Percentiles rank a stretch among this genome's conserved stretches.
Evolutionary conservation across 345 rosid genomes (phyloP).

Genomic region (Cardiospermum halicacabum): DNA sequence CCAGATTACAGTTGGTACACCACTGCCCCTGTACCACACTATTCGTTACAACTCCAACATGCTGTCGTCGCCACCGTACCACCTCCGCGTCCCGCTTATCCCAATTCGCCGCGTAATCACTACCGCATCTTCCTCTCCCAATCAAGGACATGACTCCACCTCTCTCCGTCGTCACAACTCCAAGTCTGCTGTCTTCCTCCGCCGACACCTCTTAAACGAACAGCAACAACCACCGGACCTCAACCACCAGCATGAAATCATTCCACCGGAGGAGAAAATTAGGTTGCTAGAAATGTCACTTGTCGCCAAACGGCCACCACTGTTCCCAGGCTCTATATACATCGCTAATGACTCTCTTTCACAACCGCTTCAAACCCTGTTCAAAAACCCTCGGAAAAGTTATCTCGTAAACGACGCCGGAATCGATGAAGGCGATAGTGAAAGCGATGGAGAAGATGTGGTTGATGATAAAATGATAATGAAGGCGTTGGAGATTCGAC

Average conservation of each 20-base stretch:
- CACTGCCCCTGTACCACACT: slow-evolving; percentile 10
- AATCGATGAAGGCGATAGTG: neutral
- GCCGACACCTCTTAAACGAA: slow-evolving; percentile 29
- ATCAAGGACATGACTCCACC: slow-evolving; percentile 15
- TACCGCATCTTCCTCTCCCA: slow-evolving; percentile 26
- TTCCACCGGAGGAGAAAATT: slow-evolving; percentile 38
- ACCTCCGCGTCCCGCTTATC: slow-evolving; percentile 1
- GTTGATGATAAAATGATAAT: slow-evolving; percentile 58
- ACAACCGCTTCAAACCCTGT: slow-evolving; percentile 41
- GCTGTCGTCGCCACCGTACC: slow-evolving; percentile 11
- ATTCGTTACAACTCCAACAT: neutral
- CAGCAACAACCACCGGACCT: neutral
- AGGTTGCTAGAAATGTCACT: slow-evolving; percentile 60
- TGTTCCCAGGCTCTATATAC: slow-evolving; percentile 61
- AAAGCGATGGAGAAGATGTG: slow-evolving; percentile 24
- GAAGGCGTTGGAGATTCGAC: slow-evolving; percentile 64
- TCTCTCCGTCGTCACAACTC: slow-evolving; percentile 52
- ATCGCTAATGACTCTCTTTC: slow-evolving; percentile 28
- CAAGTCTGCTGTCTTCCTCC: slow-evolving; percentile 38
- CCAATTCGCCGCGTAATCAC: slow-evolving; percentile 7
- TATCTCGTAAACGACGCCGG: neutral
- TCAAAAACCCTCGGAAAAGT: neutral
- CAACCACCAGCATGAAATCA: neutral
- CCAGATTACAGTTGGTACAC: no score
- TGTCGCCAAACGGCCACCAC: slow-evolving; percentile 54